Conservation (phyloP, 2,329 filamentous ascomycete species). For the Fusarium citri region DNA sequence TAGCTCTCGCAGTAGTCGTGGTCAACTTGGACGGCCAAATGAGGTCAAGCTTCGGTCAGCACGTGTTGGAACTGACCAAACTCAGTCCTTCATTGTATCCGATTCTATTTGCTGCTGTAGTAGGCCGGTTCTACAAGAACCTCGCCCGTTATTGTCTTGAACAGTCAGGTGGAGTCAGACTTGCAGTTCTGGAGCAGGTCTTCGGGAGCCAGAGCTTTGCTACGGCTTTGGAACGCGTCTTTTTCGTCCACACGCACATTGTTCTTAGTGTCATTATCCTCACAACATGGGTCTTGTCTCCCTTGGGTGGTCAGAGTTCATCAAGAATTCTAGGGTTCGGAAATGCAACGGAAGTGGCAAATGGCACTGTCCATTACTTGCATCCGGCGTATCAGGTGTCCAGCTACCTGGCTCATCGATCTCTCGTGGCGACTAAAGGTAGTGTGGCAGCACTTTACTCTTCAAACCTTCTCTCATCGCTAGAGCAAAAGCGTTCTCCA, state of each 20-base stretch:
- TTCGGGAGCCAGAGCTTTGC: conserved; percentile 1
- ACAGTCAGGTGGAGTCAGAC: not conserved
- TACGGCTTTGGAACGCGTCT: not conserved
- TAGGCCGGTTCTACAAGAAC: not conserved
- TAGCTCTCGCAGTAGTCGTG: not conserved
- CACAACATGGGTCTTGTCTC: not conserved
- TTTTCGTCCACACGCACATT: not conserved
- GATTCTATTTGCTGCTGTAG: not conserved
- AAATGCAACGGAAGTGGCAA: not conserved
- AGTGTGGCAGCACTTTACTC: not conserved
- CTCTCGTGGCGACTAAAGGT: not conserved
- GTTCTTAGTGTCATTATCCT: not conserved
- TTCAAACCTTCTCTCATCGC: not conserved
- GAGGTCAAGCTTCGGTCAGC: not conserved
- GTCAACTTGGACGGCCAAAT: not conserved
- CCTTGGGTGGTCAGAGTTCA: not conserved
- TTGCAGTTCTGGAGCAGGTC: not conserved
- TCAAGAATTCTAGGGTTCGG: not conserved
- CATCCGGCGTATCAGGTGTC: not conserved
- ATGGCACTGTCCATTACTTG: not conserved
- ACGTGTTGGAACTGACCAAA: not conserved
- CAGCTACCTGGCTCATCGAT: not conserved
- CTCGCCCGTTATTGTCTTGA: not conserved
- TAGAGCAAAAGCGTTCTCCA: not conserved
- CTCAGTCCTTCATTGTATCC: not conserved